Percentiles rank a stretch among this genome's conserved stretches.
Evolutionary conservation across 2,329 filamentous ascomycete genomes (phyloP).

Genomic region (Penicillium sp.): DNA sequence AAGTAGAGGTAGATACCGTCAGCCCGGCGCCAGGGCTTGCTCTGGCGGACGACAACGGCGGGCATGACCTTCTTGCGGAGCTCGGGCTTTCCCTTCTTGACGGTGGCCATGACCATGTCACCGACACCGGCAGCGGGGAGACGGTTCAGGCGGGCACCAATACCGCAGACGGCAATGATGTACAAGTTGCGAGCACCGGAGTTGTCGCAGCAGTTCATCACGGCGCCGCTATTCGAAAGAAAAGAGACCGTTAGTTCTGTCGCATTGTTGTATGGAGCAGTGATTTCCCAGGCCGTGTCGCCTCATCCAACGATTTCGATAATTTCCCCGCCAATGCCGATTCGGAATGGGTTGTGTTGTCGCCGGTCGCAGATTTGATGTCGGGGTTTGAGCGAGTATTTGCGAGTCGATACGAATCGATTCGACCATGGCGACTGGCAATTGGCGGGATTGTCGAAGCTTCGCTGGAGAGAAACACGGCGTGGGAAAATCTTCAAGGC

Average conservation of each 20-base stretch:
- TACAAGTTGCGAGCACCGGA: slow-evolving; percentile 97
- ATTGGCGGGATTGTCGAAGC: slow-evolving; percentile 10
- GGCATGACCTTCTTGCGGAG: slow-evolving; percentile 99
- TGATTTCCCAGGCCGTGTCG: slow-evolving; percentile 9
- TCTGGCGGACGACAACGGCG: slow-evolving; percentile 96
- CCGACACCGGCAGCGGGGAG: slow-evolving; percentile 96
- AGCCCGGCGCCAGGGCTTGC: slow-evolving; percentile 98
- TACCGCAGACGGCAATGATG: slow-evolving; percentile 99
- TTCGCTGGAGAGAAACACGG: slow-evolving; percentile 22
- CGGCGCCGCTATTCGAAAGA: slow-evolving; percentile 72
- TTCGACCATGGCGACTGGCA: slow-evolving; percentile 9
- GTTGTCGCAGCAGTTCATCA: slow-evolving; percentile 99
- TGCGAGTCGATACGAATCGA: background rate
- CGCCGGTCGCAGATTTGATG: background rate
- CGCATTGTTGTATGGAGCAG: slow-evolving; percentile 17
- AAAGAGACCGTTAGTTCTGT: slow-evolving; percentile 25
- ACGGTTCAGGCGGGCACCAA: slow-evolving; percentile 95
- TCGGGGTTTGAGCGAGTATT: background rate
- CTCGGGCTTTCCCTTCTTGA: slow-evolving; percentile 99
- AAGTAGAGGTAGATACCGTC: slow-evolving; percentile 99
- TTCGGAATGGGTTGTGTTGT: slow-evolving; percentile 2
- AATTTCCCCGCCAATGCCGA: slow-evolving; percentile 1
- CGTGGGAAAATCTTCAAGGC: slow-evolving; percentile 23
- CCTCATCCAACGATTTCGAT: slow-evolving; percentile 18
- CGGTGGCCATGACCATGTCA: slow-evolving; percentile 99